A percentile compares a stretch with the other conserved stretches of the same genome.
phyloP scores from a whole-genome alignment of 768 basidiomycete genomes.

The Lanmaoa rubissima region DNA sequence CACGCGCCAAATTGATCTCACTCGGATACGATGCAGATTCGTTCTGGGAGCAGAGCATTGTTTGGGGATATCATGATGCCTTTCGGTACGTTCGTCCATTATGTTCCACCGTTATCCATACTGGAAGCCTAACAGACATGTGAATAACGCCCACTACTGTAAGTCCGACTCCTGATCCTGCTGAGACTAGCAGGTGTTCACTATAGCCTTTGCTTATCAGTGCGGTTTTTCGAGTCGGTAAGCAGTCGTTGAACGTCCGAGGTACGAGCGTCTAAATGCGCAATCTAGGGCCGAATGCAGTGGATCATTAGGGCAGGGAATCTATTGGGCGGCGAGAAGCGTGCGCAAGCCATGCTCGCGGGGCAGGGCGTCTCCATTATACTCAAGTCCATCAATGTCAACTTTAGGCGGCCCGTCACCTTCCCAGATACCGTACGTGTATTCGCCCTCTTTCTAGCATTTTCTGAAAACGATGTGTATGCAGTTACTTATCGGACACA shows the following conservation, averaged over 20 bases:
- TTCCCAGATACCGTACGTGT: slow-evolving; percentile 70
- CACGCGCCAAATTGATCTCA: slow-evolving; percentile 40
- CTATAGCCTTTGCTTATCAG: slow-evolving; percentile 32
- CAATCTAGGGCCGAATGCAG: slow-evolving; percentile 57
- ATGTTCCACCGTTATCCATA: background rate
- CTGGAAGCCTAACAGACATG: slow-evolving; percentile 48
- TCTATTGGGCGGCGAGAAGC: slow-evolving; percentile 56
- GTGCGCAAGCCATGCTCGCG: slow-evolving; percentile 55
- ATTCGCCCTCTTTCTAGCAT: background rate
- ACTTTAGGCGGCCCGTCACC: slow-evolving; percentile 68
- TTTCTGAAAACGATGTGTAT: background rate
- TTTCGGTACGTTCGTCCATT: slow-evolving; percentile 50
- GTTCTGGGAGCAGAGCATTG: slow-evolving; percentile 78
- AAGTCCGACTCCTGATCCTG: slow-evolving; percentile 10
- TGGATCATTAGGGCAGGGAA: slow-evolving; percentile 62
- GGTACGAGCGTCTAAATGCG: background rate
- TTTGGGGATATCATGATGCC: slow-evolving; percentile 78
- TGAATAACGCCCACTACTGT: slow-evolving; percentile 78
- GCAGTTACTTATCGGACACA: slow-evolving; percentile 66
- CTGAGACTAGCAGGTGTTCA: background rate
- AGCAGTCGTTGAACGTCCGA: slow-evolving; percentile 14
- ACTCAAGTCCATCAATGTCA: slow-evolving; percentile 65
- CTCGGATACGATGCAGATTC: slow-evolving; percentile 59
- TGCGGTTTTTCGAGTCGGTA: slow-evolving; percentile 70
- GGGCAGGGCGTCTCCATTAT: slow-evolving; percentile 71